phyloP scores from a whole-genome alignment of 2,329 filamentous ascomycete genomes.

The Ascocoryne sarcoides region DNA sequence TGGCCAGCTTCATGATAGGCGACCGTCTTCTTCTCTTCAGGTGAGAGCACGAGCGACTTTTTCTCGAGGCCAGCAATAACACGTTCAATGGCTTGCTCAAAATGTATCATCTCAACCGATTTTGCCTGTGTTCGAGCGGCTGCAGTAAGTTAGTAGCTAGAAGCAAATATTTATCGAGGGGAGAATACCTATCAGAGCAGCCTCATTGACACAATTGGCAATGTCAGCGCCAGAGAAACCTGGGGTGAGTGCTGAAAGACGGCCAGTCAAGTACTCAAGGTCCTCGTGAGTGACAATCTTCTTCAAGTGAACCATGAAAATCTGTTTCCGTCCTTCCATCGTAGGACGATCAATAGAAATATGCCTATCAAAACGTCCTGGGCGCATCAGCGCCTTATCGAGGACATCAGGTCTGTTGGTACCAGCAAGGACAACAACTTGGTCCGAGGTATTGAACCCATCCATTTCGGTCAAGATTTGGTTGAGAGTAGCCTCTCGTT shows the following conservation, averaged over 20 bases:
- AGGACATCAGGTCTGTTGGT: slow-evolving; percentile 93
- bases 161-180: not conserved
- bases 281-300: slow-evolving; percentile 94
- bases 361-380: slow-evolving; percentile 93
- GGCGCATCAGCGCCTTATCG: slow-evolving; percentile 92
- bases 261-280: slow-evolving; percentile 75
- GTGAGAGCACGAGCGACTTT: slow-evolving; percentile 88
- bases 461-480: slow-evolving; percentile 99
- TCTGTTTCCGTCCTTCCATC: slow-evolving; percentile 93
- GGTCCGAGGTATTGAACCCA: slow-evolving; percentile 93
- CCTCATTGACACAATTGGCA: slow-evolving; percentile 97
- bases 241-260: slow-evolving; percentile 84
- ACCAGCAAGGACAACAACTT: slow-evolving; percentile 92
- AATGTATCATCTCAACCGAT: slow-evolving; percentile 79
- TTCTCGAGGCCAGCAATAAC: slow-evolving; percentile 95
- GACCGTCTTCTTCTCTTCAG: slow-evolving; percentile 89
- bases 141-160: slow-evolving; percentile 39
- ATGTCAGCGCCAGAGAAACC: slow-evolving; percentile 98
- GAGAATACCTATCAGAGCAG: slow-evolving; percentile 79
- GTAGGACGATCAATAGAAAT: slow-evolving; percentile 92
- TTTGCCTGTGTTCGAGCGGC: slow-evolving; percentile 77
- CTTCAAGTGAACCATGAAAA: slow-evolving; percentile 87
- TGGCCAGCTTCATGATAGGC: slow-evolving; percentile 98
- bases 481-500: slow-evolving; percentile 93
- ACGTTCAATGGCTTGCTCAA: slow-evolving; percentile 95